Evolutionary conservation across 2,329 filamentous ascomycete species (phyloP).

Genomic region (Lasiodiplodia sp.): DNA sequence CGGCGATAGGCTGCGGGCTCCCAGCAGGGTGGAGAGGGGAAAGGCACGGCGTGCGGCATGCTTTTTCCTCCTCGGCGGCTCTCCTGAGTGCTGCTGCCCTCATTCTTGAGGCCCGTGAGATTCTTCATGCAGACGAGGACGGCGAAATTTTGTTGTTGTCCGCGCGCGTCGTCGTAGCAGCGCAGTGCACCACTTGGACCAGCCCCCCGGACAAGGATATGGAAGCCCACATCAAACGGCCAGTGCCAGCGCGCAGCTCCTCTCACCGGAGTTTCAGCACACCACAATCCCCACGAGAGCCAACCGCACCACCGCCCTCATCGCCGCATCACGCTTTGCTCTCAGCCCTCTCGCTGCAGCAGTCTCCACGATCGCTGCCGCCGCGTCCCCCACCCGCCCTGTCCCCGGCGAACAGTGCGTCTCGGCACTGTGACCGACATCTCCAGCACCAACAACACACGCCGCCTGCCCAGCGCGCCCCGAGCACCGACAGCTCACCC

Average conservation of each 20-base stretch:
- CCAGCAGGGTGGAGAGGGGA: conserved; percentile 16
- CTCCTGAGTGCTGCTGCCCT: conserved; percentile 2
- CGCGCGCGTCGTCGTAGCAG: conserved; percentile 25
- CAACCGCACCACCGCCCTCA: conserved; percentile 24
- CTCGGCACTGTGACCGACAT: conserved; percentile 29
- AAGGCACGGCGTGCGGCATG: conserved; percentile 2
- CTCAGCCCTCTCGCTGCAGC: background rate
- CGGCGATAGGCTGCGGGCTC: conserved; percentile 16
- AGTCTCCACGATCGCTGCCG: conserved; percentile 20
- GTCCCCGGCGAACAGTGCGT: conserved; percentile 27
- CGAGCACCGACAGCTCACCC: conserved; percentile 22
- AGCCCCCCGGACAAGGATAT: conserved; percentile 28
- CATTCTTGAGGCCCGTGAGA: background rate
- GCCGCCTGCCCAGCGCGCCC: conserved; percentile 21
- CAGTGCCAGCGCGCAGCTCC: conserved; percentile 26
- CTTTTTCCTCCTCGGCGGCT: background rate
- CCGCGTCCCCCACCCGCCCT: conserved; percentile 19
- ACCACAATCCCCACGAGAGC: conserved; percentile 26
- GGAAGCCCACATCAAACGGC: conserved; percentile 28
- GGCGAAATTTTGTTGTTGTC: conserved; percentile 27
- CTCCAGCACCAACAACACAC: conserved; percentile 27
- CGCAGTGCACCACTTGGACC: conserved; percentile 25
- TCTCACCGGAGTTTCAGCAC: conserved; percentile 28
- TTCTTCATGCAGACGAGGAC: conserved; percentile 16
- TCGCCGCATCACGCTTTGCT: conserved; percentile 14